Percentiles rank a stretch among this genome's conserved stretches.
Evolutionary conservation across 1,284 basidiomycete species (phyloP).

Genomic region (Ustilago lituana): DNA sequence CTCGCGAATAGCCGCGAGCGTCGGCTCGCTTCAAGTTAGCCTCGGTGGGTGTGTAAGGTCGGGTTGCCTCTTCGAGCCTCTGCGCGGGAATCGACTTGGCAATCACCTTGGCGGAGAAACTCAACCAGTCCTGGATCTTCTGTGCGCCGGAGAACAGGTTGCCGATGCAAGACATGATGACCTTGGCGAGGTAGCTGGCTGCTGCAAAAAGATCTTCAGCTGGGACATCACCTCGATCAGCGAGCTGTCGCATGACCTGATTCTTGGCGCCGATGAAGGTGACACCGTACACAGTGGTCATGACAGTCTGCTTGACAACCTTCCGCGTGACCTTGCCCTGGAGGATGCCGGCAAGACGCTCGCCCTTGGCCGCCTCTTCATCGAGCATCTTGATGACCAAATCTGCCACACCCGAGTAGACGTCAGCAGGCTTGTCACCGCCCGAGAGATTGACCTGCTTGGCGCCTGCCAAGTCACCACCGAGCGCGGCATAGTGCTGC

Average conservation of each 20-base stretch:
- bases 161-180: slow-evolving; percentile 74
- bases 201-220: slow-evolving; percentile 78
- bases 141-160: slow-evolving; percentile 92
- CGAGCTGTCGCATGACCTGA: slow-evolving; percentile 90
- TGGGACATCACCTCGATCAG: slow-evolving; percentile 79
- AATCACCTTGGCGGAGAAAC: slow-evolving; percentile 82
- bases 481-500: slow-evolving; percentile 97
- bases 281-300: slow-evolving; percentile 99
- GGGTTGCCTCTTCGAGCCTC: slow-evolving; percentile 73
- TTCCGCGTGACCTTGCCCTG: slow-evolving; percentile 87
- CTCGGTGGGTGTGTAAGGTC: slow-evolving; percentile 30
- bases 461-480: slow-evolving; percentile 89
- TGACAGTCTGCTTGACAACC: slow-evolving; percentile 98
- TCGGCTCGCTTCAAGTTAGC: slow-evolving; percentile 21
- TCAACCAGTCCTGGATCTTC: slow-evolving; percentile 91
- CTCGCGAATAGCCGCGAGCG: slow-evolving; percentile 33
- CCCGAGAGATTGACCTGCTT: slow-evolving; percentile 90
- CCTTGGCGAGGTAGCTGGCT: slow-evolving; percentile 77
- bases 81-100: slow-evolving; percentile 84
- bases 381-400: slow-evolving; percentile 70
- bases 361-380: slow-evolving; percentile 71
- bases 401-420: slow-evolving; percentile 90
- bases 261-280: slow-evolving; percentile 94
- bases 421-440: slow-evolving; percentile 89
- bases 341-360: slow-evolving; percentile 75